These are phyloP conservation scores for Trichosporon sp. DNA, from an alignment of 1,284 basidiomycete species.

Conservation along the genomic window DNA sequence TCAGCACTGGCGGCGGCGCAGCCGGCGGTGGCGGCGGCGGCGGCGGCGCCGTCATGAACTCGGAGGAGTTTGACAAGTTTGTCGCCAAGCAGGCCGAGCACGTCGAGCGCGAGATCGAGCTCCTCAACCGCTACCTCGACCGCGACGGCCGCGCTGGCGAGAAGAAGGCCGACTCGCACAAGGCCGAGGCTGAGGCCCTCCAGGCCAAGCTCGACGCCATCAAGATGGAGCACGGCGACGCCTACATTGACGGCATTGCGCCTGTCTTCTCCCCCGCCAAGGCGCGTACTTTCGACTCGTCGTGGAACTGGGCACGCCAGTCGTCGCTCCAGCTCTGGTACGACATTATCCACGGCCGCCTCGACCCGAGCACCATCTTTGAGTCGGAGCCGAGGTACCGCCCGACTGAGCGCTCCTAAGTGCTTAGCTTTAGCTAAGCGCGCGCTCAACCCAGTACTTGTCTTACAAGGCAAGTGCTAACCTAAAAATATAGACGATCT, in stretches of 20 bases:
- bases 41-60: conserved; percentile 85
- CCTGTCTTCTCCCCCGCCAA: conserved; percentile 91
- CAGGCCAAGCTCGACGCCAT: conserved; percentile 75
- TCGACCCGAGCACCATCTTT: conserved; percentile 46
- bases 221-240: conserved; percentile 77
- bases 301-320: conserved; percentile 99
- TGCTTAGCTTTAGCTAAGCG: too few species aligned
- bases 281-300: conserved; percentile 94
- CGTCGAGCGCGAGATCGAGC: conserved; percentile 85
- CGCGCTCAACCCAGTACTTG: background rate
- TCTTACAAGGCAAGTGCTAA: background rate
- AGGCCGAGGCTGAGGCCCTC: conserved; percentile 56
- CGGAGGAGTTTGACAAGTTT: conserved; percentile 96
- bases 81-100: conserved; percentile 88
- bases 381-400: conserved; percentile 32
- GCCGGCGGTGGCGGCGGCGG: conserved; percentile 57
- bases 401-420: conserved; percentile 10
- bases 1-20: conserved; percentile 61
- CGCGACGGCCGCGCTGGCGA: conserved; percentile 88
- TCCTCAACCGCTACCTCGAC: conserved; percentile 92
- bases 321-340: conserved; percentile 93
- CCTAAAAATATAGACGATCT: background rate
- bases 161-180: conserved; percentile 79
- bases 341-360: conserved; percentile 84
- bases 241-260: conserved; percentile 89